Conservation (phyloP, 768 basidiomycete genomes). For the Suillus spraguei region DNA sequence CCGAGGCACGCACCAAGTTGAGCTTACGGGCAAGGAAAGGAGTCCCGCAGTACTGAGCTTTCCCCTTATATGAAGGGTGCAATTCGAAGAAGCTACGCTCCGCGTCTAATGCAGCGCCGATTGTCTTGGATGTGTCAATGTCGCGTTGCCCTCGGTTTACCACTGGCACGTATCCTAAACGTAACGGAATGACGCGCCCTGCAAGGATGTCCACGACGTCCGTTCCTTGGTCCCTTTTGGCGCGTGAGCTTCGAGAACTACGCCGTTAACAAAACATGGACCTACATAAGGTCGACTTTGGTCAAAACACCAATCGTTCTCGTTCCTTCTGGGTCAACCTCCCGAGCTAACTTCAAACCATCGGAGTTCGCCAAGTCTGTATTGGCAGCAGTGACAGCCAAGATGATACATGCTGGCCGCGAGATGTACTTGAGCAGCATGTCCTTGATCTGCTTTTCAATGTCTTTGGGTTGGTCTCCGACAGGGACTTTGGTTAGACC, state of each 20-base stretch:
- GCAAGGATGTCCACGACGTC: constrained; percentile 99
- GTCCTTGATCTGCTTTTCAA: constrained; percentile 95
- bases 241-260: constrained; percentile 14
- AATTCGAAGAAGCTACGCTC: constrained; percentile 95
- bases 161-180: constrained; percentile 97
- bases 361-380: constrained; percentile 98
- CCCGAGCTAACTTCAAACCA: constrained; percentile 92
- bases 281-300: constrained; percentile 97
- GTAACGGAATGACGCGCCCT: constrained; percentile 93
- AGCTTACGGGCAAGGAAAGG: constrained; percentile 95
- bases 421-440: constrained; percentile 97
- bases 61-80: constrained; percentile 90
- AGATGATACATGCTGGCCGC: constrained; percentile 93
- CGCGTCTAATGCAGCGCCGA: constrained; percentile 80
- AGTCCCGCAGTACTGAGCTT: constrained; percentile 96
- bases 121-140: constrained; percentile 88
- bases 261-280: constrained; percentile 19
- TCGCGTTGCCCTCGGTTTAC: constrained; percentile 98
- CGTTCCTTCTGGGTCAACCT: constrained; percentile 96
- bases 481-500: constrained; percentile 95
- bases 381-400: constrained; percentile 96
- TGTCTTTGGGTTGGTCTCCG: constrained; percentile 95
- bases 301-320: constrained; percentile 98
- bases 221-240: constrained; percentile 87
- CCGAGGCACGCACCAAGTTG: constrained; percentile 69